Conservation (phyloP, 2,329 filamentous ascomycete species). For the Bipolaris gigantea region DNA sequence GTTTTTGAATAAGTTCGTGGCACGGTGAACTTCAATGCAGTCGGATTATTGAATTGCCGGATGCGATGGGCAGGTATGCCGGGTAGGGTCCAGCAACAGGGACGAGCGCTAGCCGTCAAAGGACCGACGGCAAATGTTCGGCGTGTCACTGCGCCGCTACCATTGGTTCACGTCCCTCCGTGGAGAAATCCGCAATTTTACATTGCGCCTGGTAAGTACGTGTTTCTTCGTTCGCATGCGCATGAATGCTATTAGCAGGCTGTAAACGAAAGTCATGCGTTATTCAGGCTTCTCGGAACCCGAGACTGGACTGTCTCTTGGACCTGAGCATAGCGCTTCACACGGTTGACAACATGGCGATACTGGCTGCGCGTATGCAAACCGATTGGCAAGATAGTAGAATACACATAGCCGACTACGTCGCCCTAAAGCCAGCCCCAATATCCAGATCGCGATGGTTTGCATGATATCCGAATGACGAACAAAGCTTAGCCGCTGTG, state of each 20-base stretch:
- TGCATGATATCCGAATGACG: neutral
- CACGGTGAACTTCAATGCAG: slow-evolving; percentile 7
- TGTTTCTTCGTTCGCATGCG: neutral
- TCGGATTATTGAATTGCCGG: neutral
- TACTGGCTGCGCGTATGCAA: neutral
- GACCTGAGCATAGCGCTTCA: neutral
- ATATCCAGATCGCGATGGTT: slow-evolving; percentile 8
- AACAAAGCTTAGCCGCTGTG: neutral
- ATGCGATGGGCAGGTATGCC: slow-evolving; percentile 3
- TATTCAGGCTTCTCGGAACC: neutral
- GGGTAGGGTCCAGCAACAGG: neutral
- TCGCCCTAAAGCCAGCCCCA: slow-evolving; percentile 6
- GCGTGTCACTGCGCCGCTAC: slow-evolving; percentile 3
- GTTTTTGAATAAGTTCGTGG: slow-evolving; percentile 60
- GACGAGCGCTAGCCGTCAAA: neutral
- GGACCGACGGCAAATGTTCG: neutral
- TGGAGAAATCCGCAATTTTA: neutral
- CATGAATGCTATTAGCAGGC: neutral
- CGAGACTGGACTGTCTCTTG: neutral
- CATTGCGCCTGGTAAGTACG: neutral
- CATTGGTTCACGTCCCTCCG: neutral
- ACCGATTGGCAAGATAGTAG: slow-evolving; percentile 7
- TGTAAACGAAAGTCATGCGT: neutral
- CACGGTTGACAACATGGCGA: neutral
- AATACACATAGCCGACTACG: slow-evolving; percentile 1